A percentile compares a stretch with the other conserved stretches of the same genome.
Evolutionary conservation across 192 early-diverging fungal species (phyloP).

Genomic region (Backusella macrospora): DNA sequence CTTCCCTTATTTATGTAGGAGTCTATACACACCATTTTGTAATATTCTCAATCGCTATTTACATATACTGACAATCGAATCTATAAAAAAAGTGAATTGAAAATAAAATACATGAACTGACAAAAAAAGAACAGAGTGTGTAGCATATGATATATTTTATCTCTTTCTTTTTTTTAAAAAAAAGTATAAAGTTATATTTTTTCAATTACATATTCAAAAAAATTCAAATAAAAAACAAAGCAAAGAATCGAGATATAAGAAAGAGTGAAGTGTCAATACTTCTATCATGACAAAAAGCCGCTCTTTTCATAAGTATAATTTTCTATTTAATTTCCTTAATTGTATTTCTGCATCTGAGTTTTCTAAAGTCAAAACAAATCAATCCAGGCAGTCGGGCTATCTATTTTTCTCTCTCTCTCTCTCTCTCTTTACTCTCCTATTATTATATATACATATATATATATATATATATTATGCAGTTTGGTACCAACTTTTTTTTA

Average conservation of each 20-base stretch:
- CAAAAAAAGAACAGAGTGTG: too few relatives aligned
- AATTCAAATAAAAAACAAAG: too few relatives aligned
- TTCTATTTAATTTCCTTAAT: not conserved
- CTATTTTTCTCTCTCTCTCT: not conserved
- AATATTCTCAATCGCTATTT: too few relatives aligned
- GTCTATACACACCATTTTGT: too few relatives aligned
- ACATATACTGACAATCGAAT: too few relatives aligned
- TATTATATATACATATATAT: not conserved
- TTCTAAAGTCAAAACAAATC: not conserved
- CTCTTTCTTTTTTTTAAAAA: too few relatives aligned
- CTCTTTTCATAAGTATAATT: not conserved
- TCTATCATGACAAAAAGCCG: constrained; percentile 5
- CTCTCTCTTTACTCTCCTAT: not conserved
- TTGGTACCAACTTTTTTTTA: not conserved
- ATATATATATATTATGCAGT: not conserved
- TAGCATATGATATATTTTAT: too few relatives aligned
- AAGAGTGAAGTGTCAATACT: not conserved
- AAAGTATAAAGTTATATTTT: too few relatives aligned
- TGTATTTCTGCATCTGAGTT: not conserved
- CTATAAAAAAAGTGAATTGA: too few relatives aligned
- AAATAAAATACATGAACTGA: too few relatives aligned
- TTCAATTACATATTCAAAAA: too few relatives aligned
- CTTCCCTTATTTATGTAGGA: too few relatives aligned
- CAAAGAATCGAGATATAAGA: not conserved
- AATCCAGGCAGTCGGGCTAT: not conserved